A percentile compares a stretch with the other conserved stretches of the same genome.
Conservation (phyloP, 73 alveolate species). For the Uronychia setigera region DNA sequence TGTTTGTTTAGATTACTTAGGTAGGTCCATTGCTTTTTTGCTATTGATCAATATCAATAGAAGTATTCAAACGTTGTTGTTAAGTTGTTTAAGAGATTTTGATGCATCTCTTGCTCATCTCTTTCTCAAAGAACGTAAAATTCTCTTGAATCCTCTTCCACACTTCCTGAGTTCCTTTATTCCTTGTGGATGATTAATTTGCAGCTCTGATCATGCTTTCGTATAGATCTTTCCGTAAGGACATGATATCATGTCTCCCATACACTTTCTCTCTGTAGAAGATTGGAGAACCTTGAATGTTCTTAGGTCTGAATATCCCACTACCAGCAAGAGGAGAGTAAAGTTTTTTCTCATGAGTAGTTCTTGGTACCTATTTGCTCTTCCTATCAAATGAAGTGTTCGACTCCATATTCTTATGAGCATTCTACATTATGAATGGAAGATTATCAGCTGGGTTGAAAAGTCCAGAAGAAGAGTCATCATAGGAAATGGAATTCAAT, state of each 20-base stretch:
- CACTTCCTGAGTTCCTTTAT: background rate
- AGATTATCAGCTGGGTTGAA: background rate
- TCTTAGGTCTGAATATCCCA: background rate
- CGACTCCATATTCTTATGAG: background rate
- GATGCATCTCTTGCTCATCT: background rate
- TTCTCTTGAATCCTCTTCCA: background rate
- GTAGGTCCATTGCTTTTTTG: no score
- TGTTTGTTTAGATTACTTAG: no score
- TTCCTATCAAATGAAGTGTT: background rate
- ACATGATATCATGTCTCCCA: background rate
- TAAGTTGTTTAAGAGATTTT: no score
- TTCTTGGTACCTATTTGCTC: background rate
- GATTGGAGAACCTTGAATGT: background rate
- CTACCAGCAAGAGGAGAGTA: background rate
- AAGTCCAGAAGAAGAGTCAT: background rate
- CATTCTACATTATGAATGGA: no score
- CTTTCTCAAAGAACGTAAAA: background rate
- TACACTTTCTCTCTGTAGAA: background rate
- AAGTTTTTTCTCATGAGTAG: background rate
- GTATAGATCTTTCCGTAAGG: background rate
- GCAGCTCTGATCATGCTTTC: conserved; percentile 1
- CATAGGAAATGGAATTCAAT: background rate
- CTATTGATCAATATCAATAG: no score
- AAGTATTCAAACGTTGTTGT: no score
- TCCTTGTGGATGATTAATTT: background rate